phyloP scores from a whole-genome alignment of 2,329 filamentous ascomycete genomes.

The Proliferodiscus dingleyae region DNA sequence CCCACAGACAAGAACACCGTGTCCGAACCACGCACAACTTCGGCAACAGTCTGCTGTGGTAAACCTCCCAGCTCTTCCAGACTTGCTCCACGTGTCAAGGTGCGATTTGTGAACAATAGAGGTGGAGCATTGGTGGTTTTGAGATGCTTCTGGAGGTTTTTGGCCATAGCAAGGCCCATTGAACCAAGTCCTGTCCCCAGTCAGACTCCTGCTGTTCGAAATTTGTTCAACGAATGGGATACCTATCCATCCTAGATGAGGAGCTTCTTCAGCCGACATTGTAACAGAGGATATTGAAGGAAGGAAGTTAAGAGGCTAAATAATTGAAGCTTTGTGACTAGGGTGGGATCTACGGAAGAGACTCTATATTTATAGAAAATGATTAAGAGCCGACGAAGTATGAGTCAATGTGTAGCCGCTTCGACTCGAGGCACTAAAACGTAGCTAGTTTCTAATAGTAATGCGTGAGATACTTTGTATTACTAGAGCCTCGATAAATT shows the following conservation, averaged over 20 bases:
- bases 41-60: slow-evolving; percentile 23
- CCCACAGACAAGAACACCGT: slow-evolving; percentile 34
- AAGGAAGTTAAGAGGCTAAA: too few relatives aligned
- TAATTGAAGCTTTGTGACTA: too few relatives aligned
- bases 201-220: not conserved
- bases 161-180: slow-evolving; percentile 26
- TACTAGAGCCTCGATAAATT: too few relatives aligned
- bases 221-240: not conserved
- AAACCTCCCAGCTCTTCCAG: slow-evolving; percentile 34
- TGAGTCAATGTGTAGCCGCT: too few relatives aligned
- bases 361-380: too few relatives aligned
- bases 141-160: slow-evolving; percentile 26
- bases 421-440: too few relatives aligned
- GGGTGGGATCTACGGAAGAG: too few relatives aligned
- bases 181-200: slow-evolving; percentile 31
- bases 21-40: slow-evolving; percentile 32
- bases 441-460: too few relatives aligned
- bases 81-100: slow-evolving; percentile 34
- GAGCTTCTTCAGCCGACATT: too few relatives aligned
- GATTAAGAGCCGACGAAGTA: too few relatives aligned
- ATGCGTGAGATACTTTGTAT: too few relatives aligned
- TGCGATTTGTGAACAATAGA: slow-evolving; percentile 38
- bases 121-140: slow-evolving; percentile 11
- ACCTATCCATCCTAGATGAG: not conserved
- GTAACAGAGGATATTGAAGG: too few relatives aligned